Percentiles rank a stretch among this genome's conserved stretches.
Evolutionary conservation across 192 early-diverging fungal genomes (phyloP).

Genomic region (Gigaspora rosea): DNA sequence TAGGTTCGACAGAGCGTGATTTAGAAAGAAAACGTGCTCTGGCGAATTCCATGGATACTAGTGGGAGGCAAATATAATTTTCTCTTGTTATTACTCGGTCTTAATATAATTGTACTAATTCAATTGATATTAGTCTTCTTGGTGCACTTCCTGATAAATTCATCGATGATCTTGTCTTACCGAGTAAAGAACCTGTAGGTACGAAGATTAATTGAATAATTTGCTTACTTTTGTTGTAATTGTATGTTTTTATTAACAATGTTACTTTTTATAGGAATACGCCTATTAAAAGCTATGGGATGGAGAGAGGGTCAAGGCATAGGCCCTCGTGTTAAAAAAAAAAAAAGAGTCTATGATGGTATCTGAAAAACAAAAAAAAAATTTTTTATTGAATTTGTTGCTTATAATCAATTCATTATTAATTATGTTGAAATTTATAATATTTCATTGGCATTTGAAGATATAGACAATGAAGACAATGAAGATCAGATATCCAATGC

Average conservation of each 20-base stretch:
- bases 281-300: constrained; percentile 79
- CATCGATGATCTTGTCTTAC: constrained; percentile 62
- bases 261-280: constrained; percentile 44
- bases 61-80: constrained; percentile 44
- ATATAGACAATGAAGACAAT: too few relatives aligned
- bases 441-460: too few relatives aligned
- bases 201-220: not conserved
- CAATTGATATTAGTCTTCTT: constrained; percentile 32
- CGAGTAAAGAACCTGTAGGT: constrained; percentile 62
- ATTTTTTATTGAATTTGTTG: not conserved
- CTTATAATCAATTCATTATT: not conserved
- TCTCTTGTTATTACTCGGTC: not conserved
- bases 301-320: constrained; percentile 88
- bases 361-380: not conserved
- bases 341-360: constrained; percentile 30
- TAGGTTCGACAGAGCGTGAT: constrained; percentile 66
- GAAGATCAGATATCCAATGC: not conserved
- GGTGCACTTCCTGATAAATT: constrained; percentile 49
- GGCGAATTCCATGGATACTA: constrained; percentile 42
- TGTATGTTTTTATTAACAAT: not conserved
- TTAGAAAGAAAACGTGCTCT: constrained; percentile 51
- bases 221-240: not conserved
- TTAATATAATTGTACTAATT: not conserved
- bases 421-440: too few relatives aligned
- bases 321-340: constrained; percentile 65